Evolutionary conservation across 768 basidiomycete genomes (phyloP).

Genomic region (Xerocomus potaroensis): DNA sequence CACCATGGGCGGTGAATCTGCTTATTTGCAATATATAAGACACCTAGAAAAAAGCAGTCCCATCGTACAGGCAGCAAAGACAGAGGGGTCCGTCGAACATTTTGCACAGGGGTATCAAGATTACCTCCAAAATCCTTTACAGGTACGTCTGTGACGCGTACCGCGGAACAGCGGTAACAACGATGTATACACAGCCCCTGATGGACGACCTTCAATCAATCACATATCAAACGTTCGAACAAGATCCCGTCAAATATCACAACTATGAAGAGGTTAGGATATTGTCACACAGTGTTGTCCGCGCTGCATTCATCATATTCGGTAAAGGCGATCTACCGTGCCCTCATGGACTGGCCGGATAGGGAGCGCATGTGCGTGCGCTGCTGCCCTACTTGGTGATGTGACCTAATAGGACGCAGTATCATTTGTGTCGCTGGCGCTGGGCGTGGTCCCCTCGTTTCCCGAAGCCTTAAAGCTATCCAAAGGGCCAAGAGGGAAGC

Average conservation of each 20-base stretch:
- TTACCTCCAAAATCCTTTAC: constrained; percentile 90
- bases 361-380: constrained; percentile 57
- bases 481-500: constrained; percentile 59
- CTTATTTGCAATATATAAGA: constrained; percentile 86
- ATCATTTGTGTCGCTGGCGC: constrained; percentile 91
- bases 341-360: constrained; percentile 67
- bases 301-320: constrained; percentile 7
- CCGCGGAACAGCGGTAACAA: constrained; percentile 7
- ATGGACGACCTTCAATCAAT: constrained; percentile 97
- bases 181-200: constrained; percentile 56
- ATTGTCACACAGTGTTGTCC: constrained; percentile 8
- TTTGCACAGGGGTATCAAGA: constrained; percentile 94
- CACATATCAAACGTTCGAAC: constrained; percentile 97
- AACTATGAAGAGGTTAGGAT: constrained; percentile 84
- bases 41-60: constrained; percentile 80
- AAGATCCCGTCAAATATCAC: constrained; percentile 94
- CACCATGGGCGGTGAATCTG: constrained; percentile 72
- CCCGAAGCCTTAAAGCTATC: constrained; percentile 76
- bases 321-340: constrained; percentile 71
- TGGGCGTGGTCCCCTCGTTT: constrained; percentile 89
- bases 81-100: constrained; percentile 75
- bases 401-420: constrained; percentile 38
- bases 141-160: constrained; percentile 44
- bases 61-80: constrained; percentile 56
- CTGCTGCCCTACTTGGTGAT: constrained; percentile 14